These are phyloP conservation scores for Rubia yunnanensis DNA, from an alignment of 257 asterid genomes.

Conservation along the genomic window DNA sequence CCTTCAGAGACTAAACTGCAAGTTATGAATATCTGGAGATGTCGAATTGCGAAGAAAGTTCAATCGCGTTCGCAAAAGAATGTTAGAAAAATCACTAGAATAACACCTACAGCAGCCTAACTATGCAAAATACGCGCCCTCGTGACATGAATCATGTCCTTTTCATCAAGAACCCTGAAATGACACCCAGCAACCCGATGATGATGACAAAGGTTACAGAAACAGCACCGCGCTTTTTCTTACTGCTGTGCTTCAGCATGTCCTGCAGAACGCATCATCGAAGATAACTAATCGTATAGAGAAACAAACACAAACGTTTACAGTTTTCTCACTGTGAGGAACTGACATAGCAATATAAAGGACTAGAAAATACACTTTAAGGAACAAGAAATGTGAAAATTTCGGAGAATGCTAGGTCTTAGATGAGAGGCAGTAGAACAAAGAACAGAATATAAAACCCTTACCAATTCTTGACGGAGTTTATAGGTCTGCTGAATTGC, in stretches of 20 bases:
- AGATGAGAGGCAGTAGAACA: neutral
- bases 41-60: neutral
- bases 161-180: slow-evolving; percentile 42
- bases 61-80: slow-evolving; percentile 8
- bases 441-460: slow-evolving; percentile 11
- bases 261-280: slow-evolving; percentile 21
- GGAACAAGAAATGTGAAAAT: neutral
- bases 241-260: slow-evolving; percentile 33
- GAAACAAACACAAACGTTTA: neutral
- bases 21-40: neutral
- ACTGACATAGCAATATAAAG: neutral
- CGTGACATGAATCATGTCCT: slow-evolving; percentile 25
- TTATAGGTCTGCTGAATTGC: slow-evolving; percentile 50
- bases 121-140: neutral
- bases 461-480: slow-evolving; percentile 74
- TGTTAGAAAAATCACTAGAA: neutral
- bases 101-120: slow-evolving; percentile 4
- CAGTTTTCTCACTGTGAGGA: neutral
- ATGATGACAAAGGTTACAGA: slow-evolving; percentile 31
- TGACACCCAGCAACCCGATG: slow-evolving; percentile 42
- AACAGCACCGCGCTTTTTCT: slow-evolving; percentile 36
- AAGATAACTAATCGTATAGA: slow-evolving; percentile 8
- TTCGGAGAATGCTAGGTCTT: neutral
- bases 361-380: neutral
- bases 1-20: neutral